Evolutionary conservation across 352 stramenopile species (phyloP).

Genomic region (Pythium angustatum): DNA sequence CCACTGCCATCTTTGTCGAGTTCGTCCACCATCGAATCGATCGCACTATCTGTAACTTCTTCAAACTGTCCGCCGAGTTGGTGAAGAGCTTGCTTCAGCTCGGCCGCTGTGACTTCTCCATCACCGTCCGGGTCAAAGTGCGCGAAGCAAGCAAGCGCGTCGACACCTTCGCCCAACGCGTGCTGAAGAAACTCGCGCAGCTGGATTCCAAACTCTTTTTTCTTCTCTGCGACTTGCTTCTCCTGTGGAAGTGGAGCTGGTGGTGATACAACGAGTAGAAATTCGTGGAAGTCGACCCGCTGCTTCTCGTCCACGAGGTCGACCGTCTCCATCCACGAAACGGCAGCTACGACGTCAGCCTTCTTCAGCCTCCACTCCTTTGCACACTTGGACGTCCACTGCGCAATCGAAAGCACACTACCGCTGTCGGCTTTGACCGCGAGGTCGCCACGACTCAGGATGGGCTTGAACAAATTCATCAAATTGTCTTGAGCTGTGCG

Average conservation of each 20-base stretch:
- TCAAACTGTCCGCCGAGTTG: constrained; percentile 50
- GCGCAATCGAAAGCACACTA: constrained; percentile 9
- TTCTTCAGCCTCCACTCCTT: constrained; percentile 35
- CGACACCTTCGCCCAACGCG: constrained; percentile 44
- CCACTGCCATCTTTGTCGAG: constrained; percentile 55
- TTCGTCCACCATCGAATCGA: constrained; percentile 45
- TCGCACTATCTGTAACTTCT: constrained; percentile 39
- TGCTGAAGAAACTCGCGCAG: constrained; percentile 36
- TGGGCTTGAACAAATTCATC: constrained; percentile 14
- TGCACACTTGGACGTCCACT: constrained; percentile 41
- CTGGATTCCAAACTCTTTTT: constrained; percentile 17
- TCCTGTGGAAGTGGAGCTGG: not conserved
- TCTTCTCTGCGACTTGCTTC: not conserved
- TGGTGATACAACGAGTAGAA: constrained; percentile 29
- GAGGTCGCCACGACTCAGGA: not conserved
- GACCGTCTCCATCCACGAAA: constrained; percentile 20
- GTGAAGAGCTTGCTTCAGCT: constrained; percentile 54
- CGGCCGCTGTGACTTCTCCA: constrained; percentile 49
- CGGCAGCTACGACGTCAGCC: constrained; percentile 22
- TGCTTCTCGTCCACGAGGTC: constrained; percentile 33
- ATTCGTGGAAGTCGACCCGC: constrained; percentile 32
- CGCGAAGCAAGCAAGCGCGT: constrained; percentile 48
- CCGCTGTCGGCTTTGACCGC: not conserved
- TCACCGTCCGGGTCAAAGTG: constrained; percentile 57
- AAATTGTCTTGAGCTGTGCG: constrained; percentile 19